A percentile compares a stretch with the other conserved stretches of the same genome.
Conservation (phyloP, 1,284 basidiomycete species). For the Ceratobasidium sp. region DNA sequence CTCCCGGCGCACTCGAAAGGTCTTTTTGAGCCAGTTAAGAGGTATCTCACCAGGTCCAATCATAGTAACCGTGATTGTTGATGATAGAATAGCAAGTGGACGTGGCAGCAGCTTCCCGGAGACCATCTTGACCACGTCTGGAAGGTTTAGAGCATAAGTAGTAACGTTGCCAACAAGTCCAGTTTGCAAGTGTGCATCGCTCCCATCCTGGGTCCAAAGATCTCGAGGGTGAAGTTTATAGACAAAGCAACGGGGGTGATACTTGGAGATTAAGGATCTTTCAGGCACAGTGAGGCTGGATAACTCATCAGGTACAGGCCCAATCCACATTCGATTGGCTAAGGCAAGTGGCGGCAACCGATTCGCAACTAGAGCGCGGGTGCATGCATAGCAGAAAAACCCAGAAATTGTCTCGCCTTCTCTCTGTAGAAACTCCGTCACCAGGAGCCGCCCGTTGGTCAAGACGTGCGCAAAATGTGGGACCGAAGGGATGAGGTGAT, state of each 20-base stretch:
- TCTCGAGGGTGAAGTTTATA: slow-evolving; percentile 56
- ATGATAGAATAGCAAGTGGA: slow-evolving; percentile 53
- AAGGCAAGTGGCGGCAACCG: slow-evolving; percentile 52
- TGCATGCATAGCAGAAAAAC: slow-evolving; percentile 4
- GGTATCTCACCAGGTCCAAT: slow-evolving; percentile 52
- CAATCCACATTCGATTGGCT: slow-evolving; percentile 59
- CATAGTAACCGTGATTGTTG: slow-evolving; percentile 56
- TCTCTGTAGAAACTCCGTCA: too few relatives aligned
- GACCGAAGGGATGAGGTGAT: background rate
- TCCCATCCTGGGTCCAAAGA: slow-evolving; percentile 36
- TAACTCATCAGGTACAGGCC: slow-evolving; percentile 53
- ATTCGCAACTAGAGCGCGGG: background rate
- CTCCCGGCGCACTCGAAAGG: slow-evolving; percentile 53
- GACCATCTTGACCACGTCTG: slow-evolving; percentile 54
- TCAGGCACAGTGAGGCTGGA: slow-evolving; percentile 53
- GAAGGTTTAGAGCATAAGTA: slow-evolving; percentile 53
- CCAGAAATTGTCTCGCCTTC: too few relatives aligned
- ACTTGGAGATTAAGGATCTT: slow-evolving; percentile 52
- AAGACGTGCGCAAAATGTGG: background rate
- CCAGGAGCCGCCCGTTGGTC: background rate
- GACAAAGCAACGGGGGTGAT: slow-evolving; percentile 54
- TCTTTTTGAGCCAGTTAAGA: slow-evolving; percentile 50
- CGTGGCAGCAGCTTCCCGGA: slow-evolving; percentile 56
- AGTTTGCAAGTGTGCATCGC: slow-evolving; percentile 50
- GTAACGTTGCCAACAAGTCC: slow-evolving; percentile 57